Conservation (phyloP, 176 grass and related monocot genomes). For the Musa beccarii region DNA sequence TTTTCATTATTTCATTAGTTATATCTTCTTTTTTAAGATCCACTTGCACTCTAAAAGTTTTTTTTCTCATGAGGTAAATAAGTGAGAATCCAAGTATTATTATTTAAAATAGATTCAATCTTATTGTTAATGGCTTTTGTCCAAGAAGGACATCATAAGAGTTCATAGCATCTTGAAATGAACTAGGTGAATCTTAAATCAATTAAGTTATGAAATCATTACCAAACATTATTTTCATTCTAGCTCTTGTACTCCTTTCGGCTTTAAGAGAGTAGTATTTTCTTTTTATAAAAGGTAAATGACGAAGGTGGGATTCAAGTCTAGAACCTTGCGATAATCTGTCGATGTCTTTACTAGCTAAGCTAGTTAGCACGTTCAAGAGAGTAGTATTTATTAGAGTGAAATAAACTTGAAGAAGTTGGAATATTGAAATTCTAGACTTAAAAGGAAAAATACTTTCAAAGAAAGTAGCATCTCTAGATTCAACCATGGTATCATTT, state of each 20-base stretch:
- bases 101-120: neutral
- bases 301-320: neutral
- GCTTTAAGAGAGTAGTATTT: too few species aligned
- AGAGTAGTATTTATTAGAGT: neutral
- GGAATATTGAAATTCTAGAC: neutral
- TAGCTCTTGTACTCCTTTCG: neutral
- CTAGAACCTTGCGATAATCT: too few species aligned
- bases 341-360: too few species aligned
- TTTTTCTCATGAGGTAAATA: neutral
- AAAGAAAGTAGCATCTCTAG: neutral
- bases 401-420: neutral
- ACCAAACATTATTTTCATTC: neutral
- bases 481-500: neutral
- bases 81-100: neutral
- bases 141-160: neutral
- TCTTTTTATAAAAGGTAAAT: too few species aligned
- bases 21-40: neutral
- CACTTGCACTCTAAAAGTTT: neutral
- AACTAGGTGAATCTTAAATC: neutral
- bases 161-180: neutral
- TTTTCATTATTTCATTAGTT: neutral
- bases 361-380: too few species aligned
- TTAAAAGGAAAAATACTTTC: neutral
- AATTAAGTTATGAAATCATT: neutral
- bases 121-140: neutral